Evolutionary conservation across 805 yeast genomes (phyloP), one percentile per base, ranked within the genome.

Genomic region (Candida nemodendra): DNA sequence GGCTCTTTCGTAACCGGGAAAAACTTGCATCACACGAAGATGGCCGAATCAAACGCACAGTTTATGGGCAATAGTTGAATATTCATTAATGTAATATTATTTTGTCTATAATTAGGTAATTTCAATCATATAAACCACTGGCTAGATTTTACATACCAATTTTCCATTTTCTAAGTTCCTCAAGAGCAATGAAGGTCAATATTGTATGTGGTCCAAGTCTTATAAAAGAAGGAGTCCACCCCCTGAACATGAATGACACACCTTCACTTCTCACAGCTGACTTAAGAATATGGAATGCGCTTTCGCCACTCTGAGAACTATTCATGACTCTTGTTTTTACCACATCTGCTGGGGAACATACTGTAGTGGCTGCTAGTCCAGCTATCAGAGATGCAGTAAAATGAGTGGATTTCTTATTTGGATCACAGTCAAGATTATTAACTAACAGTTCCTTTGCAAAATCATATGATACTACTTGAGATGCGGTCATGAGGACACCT

Each of bases 321-420:
- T 84, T 82, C 96, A 87, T 87, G 41, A 87, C 84, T 54, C 95
- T 70, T 2, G 96, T 88, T 61, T 88, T 88, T 33, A 87, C 80
- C 3, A 87, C 96, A 61, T 87, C 96, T 8, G 90, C 95, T 1
- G 96, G 96, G 2, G 95, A 85, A 59, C 95, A 88, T 14, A 87
- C 84, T 0, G 96, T 88, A 0, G 96, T 87, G 5, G 96, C 96
- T 4, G 87, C 87, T 24, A 87, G 65, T 13, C 95, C 95, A 1
- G 96, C 95, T 45, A 83, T 54, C 44, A 87, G 66, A 4, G 91
- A 81, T 0, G 95, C 86, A 23, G 79, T 58, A 54, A 87, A 86
- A 60, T 87, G 95, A 3, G 95, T 86, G 0, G 79, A 51, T 47
- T 78, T 76, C 36, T 79, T 72, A 14, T 72, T 62, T 28, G 85